A percentile compares a stretch with the other conserved stretches of the same genome.
Conservation (phyloP, 768 basidiomycete species). For the Omphalotus guepiniiformis region DNA sequence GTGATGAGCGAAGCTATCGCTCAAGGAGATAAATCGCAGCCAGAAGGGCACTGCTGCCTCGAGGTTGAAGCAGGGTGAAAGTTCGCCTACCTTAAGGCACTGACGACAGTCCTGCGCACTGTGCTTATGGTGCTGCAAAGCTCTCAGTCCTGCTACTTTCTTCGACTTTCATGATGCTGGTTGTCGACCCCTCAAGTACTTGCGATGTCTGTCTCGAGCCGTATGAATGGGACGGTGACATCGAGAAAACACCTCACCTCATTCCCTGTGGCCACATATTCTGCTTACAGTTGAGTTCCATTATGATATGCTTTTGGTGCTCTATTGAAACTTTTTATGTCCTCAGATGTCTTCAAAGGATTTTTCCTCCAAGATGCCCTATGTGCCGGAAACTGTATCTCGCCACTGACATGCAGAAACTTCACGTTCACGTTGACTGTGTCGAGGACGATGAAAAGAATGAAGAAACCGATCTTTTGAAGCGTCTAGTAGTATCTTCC, state of each 20-base stretch:
- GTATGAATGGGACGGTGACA: constrained; percentile 1
- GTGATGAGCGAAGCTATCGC: too few species aligned
- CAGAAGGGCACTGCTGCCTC: too few species aligned
- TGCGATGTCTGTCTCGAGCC: constrained; percentile 7
- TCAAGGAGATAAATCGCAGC: too few species aligned
- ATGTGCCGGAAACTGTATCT: constrained; percentile 1
- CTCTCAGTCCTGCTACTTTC: too few species aligned
- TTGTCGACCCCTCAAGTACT: constrained; percentile 5
- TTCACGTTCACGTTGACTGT: constrained; percentile 7
- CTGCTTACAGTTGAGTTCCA: not conserved
- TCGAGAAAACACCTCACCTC: constrained; percentile 2
- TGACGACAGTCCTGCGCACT: too few species aligned
- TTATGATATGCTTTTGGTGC: constrained; percentile 5
- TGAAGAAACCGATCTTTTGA: constrained; percentile 1
- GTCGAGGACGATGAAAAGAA: not conserved
- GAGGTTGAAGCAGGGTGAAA: too few species aligned
- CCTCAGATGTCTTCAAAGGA: constrained; percentile 1
- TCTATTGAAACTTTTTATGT: not conserved
- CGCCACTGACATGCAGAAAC: constrained; percentile 4
- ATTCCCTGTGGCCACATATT: constrained; percentile 1
- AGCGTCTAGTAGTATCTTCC: not conserved
- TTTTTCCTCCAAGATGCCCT: constrained; percentile 2
- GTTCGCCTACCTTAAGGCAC: too few species aligned
- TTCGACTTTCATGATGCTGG: constrained; percentile 6
- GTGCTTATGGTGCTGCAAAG: too few species aligned